Evolutionary conservation across 768 basidiomycete genomes (phyloP), one percentile per base, ranked within the genome.

Genomic region (Lentinula raphanica): DNA sequence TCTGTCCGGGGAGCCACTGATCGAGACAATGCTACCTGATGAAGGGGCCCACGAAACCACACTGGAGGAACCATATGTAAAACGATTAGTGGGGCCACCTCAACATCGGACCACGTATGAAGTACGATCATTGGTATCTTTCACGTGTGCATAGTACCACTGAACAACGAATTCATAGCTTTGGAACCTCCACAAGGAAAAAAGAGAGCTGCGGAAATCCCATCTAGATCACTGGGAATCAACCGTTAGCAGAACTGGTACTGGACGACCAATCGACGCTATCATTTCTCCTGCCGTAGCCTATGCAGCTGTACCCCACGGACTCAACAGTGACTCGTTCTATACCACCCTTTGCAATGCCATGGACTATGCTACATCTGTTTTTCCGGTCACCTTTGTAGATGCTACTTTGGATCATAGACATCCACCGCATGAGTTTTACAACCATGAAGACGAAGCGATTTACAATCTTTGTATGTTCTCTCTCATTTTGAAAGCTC

Each of bases 191-290:
- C 86, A 88, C 23, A 83, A 80, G 63, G 56, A 57, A 62, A 79
- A 76, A 62, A 69, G 68, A 5, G 74, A 76, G 9, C 62, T 87
- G 29, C 78, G 86, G 23, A 74, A 82, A 61, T 74, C 76, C 46
- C 84, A 89, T 64, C 68, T 88, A 46, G 79, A 84, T 51, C 70
- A 81, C 53, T 91, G 88, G 89, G 77, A 84, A 49, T 73, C 69
- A 5, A 86, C 84, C 0, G 70, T 62, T 9, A 61, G 56, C 0
- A 53, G 62, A 17, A 91, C 88, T 0, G 81, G 80, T 0, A 92
- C 88, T 0, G 87, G 86, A 0, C 71, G 91, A 1, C 86, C 88
- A 5, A 79, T 92, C 5, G 91, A 92, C 65, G 89, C 86, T 1
- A 82, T 93, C 62, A 85, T 92, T 38, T 71, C 76, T 2, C 87